phyloP scores from a whole-genome alignment of 2,329 filamentous ascomycete genomes.

The Cyphellophora europaea region DNA sequence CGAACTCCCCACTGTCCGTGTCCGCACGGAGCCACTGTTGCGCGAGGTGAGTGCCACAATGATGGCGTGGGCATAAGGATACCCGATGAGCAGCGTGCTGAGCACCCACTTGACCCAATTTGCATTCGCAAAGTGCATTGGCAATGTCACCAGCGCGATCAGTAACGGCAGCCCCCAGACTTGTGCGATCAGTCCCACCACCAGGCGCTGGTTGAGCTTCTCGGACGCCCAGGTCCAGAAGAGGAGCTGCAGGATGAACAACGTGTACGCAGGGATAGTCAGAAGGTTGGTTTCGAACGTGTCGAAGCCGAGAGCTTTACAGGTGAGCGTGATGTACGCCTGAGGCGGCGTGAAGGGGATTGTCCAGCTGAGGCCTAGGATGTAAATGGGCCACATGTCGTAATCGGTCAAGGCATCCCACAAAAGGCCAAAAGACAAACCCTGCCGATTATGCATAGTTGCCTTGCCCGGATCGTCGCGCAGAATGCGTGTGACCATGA shows the following conservation, averaged over 20 bases:
- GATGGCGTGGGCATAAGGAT: constrained; percentile 51
- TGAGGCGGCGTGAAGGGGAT: constrained; percentile 24
- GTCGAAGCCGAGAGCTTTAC: constrained; percentile 30
- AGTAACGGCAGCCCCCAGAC: constrained; percentile 52
- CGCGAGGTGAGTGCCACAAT: constrained; percentile 52
- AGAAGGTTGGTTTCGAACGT: constrained; percentile 48
- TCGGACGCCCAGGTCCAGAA: constrained; percentile 45
- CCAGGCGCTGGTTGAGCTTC: constrained; percentile 34
- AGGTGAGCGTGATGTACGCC: constrained; percentile 37
- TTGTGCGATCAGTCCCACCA: constrained; percentile 40
- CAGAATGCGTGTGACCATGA: constrained; percentile 51
- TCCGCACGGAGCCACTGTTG: constrained; percentile 54
- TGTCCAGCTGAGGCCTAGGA: constrained; percentile 22
- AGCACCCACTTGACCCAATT: constrained; percentile 45
- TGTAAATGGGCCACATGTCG: constrained; percentile 30
- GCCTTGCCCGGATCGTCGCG: constrained; percentile 32
- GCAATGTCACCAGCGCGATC: constrained; percentile 45
- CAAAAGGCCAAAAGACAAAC: constrained; percentile 21
- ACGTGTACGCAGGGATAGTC: constrained; percentile 48
- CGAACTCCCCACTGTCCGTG: constrained; percentile 51
- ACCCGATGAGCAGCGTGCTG: constrained; percentile 40
- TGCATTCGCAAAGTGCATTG: constrained; percentile 35
- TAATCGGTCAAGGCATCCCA: constrained; percentile 27
- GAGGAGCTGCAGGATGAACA: constrained; percentile 51
- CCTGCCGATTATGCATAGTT: constrained; percentile 28